Base-by-base conservation (phyloP, 306 rosid genomes). In the Pachyrhizus erosus region DNA sequence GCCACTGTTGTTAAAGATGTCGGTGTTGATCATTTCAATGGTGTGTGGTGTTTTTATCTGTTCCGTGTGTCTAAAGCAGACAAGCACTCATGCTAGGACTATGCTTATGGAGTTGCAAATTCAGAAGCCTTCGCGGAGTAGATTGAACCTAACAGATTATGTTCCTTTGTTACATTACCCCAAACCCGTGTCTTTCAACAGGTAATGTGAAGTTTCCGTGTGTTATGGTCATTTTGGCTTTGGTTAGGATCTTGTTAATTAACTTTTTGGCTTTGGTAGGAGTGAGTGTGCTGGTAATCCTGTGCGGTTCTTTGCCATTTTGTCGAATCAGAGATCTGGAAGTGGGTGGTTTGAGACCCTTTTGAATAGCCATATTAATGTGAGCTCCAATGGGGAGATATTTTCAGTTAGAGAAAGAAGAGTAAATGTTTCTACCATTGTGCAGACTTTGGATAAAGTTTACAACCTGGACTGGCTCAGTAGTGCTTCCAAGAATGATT, bases 271-370 rank as follows among this genome's bases (percentile, higher is more conserved):
- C 58, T 70, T 72, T 86, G 31, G 2, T 77, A 93, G 99, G 92
- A 92, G 83, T 75, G 96, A 91, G 83, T 93, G 99, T 91, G 87
- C 83, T 33, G 29, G 29, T 5, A 93, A 91, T 89, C 96, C 99
- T 76, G 98, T 95, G 34, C 86, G 82, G 43, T 91, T 90, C 85
- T 95, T 93, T 80, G 94, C 91, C 37, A 91, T 95, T 39, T 83
- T 95, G 76, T 89, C 98, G 46, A 92, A 90, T 93, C 99, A 93
- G 87, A 89, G 97, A 87, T 95, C 98, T 6, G 98, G 98, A 37
- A 93, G 99, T 85, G 99, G 99, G 80, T 90, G 98, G 98, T 91
- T 95, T 26, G 99, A 95, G 85, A 95, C 98, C 87, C 89, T 95
- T 66, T 76, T 93, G 78, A 93, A 93, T 82, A 93, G 97, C 84